Conservation (phyloP, 495 filamentous ascomycete species). For the Penicillium longicatenatum region DNA sequence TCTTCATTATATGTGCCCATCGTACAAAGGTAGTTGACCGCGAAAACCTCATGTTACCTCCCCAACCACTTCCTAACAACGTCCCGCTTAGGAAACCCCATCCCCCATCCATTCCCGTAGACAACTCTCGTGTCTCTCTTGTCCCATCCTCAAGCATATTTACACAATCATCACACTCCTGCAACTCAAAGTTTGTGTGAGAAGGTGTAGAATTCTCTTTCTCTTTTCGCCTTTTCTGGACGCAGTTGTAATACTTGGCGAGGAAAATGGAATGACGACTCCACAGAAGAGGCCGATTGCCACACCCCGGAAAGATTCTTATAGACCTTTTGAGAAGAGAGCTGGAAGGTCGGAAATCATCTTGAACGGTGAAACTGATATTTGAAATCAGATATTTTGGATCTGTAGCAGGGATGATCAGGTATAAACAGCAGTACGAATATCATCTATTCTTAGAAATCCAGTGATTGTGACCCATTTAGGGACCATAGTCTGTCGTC, state of each 20-base stretch:
- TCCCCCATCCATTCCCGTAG: neutral
- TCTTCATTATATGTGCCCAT: too few relatives aligned
- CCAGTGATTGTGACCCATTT: too few relatives aligned
- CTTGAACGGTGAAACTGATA: neutral
- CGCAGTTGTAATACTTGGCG: neutral
- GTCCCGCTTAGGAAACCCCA: neutral
- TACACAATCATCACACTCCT: neutral
- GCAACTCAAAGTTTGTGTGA: neutral
- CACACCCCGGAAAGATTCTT: neutral
- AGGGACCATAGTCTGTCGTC: neutral
- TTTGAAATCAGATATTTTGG: neutral
- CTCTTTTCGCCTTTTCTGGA: neutral
- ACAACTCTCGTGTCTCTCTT: neutral
- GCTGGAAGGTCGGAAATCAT: neutral
- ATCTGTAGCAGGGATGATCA: neutral
- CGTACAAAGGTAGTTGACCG: too few relatives aligned
- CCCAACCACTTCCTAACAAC: neutral
- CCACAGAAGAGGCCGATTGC: neutral
- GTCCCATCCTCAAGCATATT: neutral
- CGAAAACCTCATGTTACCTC: neutral
- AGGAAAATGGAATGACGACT: neutral
- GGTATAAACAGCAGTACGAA: too few relatives aligned
- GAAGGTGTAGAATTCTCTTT: neutral
- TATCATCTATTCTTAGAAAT: too few relatives aligned
- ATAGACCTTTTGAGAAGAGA: neutral